These are phyloP conservation scores for Porogramme epimiltina DNA, from an alignment of 1,284 basidiomycete species.

Conservation along the genomic window DNA sequence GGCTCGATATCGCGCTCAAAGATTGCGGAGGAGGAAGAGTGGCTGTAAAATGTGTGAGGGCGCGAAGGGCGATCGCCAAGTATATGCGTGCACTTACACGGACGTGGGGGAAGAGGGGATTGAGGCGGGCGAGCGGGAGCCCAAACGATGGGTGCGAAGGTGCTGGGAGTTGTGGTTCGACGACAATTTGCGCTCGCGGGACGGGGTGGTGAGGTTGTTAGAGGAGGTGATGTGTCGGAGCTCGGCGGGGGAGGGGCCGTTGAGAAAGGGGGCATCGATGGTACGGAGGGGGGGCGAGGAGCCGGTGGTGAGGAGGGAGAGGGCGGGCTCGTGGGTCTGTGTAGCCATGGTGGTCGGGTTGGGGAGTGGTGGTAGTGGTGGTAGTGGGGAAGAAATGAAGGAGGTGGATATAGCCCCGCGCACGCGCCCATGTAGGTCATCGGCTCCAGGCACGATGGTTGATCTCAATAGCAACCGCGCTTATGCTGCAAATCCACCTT, in stretches of 20 bases:
- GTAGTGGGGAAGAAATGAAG: constrained; percentile 20
- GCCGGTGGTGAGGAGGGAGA: constrained; percentile 9
- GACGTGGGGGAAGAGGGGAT: constrained; percentile 79
- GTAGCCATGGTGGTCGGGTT: constrained; percentile 22
- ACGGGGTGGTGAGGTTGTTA: constrained; percentile 40
- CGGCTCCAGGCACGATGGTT: neutral
- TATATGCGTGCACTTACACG: constrained; percentile 50
- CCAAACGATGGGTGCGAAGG: constrained; percentile 48
- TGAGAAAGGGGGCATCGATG: constrained; percentile 6
- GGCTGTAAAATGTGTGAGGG: constrained; percentile 40
- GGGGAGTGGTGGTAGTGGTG: constrained; percentile 19
- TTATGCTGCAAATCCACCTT: too few relatives aligned
- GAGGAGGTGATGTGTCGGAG: constrained; percentile 47
- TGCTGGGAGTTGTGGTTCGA: constrained; percentile 46
- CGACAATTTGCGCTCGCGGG: constrained; percentile 43
- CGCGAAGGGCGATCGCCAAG: neutral
- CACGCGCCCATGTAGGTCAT: neutral
- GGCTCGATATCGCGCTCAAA: constrained; percentile 84
- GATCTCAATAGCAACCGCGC: neutral
- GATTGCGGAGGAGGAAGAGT: constrained; percentile 78
- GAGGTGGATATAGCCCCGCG: constrained; percentile 2
- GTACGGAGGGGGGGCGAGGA: constrained; percentile 7
- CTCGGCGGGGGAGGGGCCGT: constrained; percentile 36
- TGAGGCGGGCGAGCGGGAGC: constrained; percentile 63
- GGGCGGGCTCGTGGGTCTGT: constrained; percentile 15